Percentiles rank a stretch among this genome's conserved stretches.
These are phyloP conservation scores for Dalechampia spathulata DNA, from an alignment of 441 rosid genomes.

Conservation along the genomic window DNA sequence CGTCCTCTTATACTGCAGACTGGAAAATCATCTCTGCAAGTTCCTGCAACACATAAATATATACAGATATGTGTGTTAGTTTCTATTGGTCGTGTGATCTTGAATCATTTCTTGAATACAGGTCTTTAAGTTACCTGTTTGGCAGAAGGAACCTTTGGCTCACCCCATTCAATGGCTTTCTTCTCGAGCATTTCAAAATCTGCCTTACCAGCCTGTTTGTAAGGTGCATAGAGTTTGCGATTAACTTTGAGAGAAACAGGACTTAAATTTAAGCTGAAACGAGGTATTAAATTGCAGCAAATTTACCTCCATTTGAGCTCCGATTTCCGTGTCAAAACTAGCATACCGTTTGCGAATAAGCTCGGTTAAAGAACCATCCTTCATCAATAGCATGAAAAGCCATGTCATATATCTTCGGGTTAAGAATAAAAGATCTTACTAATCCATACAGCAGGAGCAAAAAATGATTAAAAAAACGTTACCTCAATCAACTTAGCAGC, in stretches of 20 bases:
- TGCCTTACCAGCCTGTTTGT: conserved; percentile 63
- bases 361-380: conserved; percentile 67
- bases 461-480: conserved; percentile 4
- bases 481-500: conserved; percentile 85
- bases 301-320: conserved; percentile 61
- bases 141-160: conserved; percentile 81
- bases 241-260: neutral
- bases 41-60: conserved; percentile 45
- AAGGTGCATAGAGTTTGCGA: conserved; percentile 4
- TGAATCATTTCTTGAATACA: neutral
- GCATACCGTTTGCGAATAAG: conserved; percentile 63
- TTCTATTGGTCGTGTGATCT: neutral
- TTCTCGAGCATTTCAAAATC: conserved; percentile 88
- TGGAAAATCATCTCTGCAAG: conserved; percentile 92
- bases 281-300: neutral
- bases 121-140: conserved; percentile 60
- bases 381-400: conserved; percentile 4
- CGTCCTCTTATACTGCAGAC: conserved; percentile 42
- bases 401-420: neutral
- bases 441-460: no score
- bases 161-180: conserved; percentile 81
- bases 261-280: neutral
- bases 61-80: conserved; percentile 3
- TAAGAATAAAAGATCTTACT: no score
- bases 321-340: conserved; percentile 75